Base-by-base conservation (phyloP, 805 yeast species). In the Kurtzmaniella fragi region DNA sequence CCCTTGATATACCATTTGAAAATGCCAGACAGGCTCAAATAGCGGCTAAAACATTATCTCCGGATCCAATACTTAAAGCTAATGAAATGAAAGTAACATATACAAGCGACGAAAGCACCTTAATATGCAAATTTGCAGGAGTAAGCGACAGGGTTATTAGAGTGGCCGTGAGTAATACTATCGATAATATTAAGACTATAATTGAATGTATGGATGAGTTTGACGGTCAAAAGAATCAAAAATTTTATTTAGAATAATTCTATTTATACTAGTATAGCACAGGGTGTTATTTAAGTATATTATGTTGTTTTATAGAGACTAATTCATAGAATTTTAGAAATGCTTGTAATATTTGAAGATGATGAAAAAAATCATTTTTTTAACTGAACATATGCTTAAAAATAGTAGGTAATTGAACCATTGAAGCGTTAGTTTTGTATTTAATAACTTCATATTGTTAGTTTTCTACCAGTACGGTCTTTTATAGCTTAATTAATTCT, bases 21-120 rank as follows among this genome's bases (percentile, higher is more conserved):
- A 67, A 65, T 3, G 54, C 50, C 1, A 53, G 59, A 29, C 91
- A 86, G 49, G 89, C 95, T 0, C 36, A 40, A 3, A 80, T 85
- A 2, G 91, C 93, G 1, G 50, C 60, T 31, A 61, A 65, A n/a
- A 68, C 87, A 2, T 66, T 87, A 16, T 49, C 62, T 3, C 95
- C 91, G 1, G 96, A 88, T 54, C 95, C 95, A 1, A 80, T 84
- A n/a, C 65, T 89, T 44, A 81, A 78, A 52, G 81, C 82, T 1
- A 68, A 74, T 38, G 93, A 86, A 56, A 67, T 88, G 35, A 55
- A 59, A 13, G 80, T 80, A 4, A 48, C 47, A 1, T 79, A 78
- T 44, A 33, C 53, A 5, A 53, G 62, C 0, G 53, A 62, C 3
- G 73, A 56, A 2, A 51, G 47, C 14, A 44, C 43, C 0, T 63